Conservation (phyloP, 2,329 filamentous ascomycete genomes). For the Calcarisporium arbuscula region DNA sequence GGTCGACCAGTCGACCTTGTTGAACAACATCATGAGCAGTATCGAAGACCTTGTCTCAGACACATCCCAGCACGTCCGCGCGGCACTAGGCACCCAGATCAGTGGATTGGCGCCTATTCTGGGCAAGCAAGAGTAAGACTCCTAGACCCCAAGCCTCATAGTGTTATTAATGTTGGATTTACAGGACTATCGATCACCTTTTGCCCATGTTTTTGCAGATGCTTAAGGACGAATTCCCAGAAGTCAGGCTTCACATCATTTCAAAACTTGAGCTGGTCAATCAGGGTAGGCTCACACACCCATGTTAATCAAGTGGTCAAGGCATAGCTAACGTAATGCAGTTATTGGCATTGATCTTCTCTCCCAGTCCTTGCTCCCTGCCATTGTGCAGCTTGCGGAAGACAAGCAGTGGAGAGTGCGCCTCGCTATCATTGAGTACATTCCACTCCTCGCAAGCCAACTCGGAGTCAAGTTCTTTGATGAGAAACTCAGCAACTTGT, state of each 20-base stretch:
- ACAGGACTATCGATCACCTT: constrained; percentile 87
- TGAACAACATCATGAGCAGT: constrained; percentile 94
- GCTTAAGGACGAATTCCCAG: constrained; percentile 98
- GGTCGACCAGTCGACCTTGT: constrained; percentile 77
- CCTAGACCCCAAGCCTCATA: background rate
- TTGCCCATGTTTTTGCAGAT: constrained; percentile 98
- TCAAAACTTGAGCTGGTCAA: constrained; percentile 99
- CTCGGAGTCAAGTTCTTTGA: constrained; percentile 97
- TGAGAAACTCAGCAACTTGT: constrained; percentile 89
- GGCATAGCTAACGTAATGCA: constrained; percentile 27
- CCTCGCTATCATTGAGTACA: constrained; percentile 98
- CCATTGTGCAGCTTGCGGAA: constrained; percentile 94
- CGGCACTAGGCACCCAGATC: constrained; percentile 92
- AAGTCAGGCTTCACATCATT: constrained; percentile 97
- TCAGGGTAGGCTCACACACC: constrained; percentile 57
- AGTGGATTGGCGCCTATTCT: constrained; percentile 94
- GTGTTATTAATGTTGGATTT: constrained; percentile 1
- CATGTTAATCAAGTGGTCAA: background rate
- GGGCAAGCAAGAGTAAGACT: constrained; percentile 86
- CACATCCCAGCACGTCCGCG: constrained; percentile 92
- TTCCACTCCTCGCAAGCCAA: constrained; percentile 90
- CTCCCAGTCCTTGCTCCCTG: constrained; percentile 91
- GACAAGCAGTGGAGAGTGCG: constrained; percentile 99
- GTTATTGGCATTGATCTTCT: constrained; percentile 97
- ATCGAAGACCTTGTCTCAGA: constrained; percentile 96